Base-by-base conservation (phyloP, 2,329 filamentous ascomycete genomes). In the Talaromyces amestolkiae region DNA sequence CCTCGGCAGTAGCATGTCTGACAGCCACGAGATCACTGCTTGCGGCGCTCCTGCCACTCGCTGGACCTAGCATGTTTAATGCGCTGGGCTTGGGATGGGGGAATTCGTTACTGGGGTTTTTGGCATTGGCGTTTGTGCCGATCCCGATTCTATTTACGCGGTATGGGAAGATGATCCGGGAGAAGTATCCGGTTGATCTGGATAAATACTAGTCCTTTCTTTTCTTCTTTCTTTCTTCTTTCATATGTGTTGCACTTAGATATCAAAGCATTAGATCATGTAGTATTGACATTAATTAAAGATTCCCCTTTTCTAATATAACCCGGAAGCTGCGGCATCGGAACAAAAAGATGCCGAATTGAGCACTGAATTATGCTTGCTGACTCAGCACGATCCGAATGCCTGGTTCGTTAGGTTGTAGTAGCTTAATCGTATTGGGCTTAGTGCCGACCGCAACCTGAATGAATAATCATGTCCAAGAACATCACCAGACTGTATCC, bases 41-140 rank as follows among this genome's bases (percentile, higher is more conserved):
- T 0, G 85, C 82, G 0, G 86, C 86, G 15, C 79, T 85, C 0
- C 81, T 89, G 1, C 87, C 87, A 0, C 75, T 89, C 1, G 86
- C 85, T 27, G 87, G 86, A 0, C 75, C 81, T 1, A 76, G 79
- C 73, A 68, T 84, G 80, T 82, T 81, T 68, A 39, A 70, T 2
- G 67, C 71, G 0, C 69, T 83, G 6, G 79, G 79, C 0, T 76
- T 80, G 51, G 81, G 80, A 7, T 82, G 80, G 80, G 81, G 81
- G 0, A 82, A 81, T 63, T 77, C 76, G 76, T 71, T 86, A 76
- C 64, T 89, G 75, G 82, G 84, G 72, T 82, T 86, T 63, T 70
- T 86, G 17, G 82, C 80, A 1, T 69, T 87, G 8, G 82, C 70
- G 0, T 72, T 88, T 45, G 84, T 70, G 6, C 74, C 74, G 0